Percentiles rank a stretch among this genome's conserved stretches.
These are phyloP conservation scores for Benincasa hispida DNA, from an alignment of 306 rosid genomes.

Conservation along the genomic window DNA sequence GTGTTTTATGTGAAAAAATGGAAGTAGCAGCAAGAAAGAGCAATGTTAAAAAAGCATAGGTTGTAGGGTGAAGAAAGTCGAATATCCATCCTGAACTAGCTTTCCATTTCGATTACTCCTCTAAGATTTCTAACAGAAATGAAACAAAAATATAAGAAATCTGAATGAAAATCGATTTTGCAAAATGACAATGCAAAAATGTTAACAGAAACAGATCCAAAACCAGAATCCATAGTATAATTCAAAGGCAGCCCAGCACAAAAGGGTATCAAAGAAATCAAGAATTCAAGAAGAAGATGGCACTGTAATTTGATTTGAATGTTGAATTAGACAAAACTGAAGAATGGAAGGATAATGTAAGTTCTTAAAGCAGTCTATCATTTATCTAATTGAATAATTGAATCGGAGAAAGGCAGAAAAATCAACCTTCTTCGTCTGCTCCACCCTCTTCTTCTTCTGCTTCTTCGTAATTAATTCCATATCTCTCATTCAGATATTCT, in stretches of 20 bases:
- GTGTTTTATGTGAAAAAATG: not conserved
- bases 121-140: not conserved
- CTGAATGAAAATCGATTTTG: not conserved
- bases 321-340: not conserved
- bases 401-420: not conserved
- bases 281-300: not conserved
- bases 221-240: not conserved
- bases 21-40: not conserved
- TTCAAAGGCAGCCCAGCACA: not conserved
- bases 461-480: conserved; percentile 39
- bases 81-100: not conserved
- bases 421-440: conserved; percentile 24
- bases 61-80: not conserved
- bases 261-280: not conserved
- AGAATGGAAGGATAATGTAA: not conserved
- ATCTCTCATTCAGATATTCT: conserved; percentile 59
- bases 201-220: not conserved
- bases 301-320: not conserved
- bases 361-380: not conserved
- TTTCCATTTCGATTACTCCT: not conserved
- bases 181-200: not conserved
- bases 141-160: not conserved
- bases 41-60: not conserved
- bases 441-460: conserved; percentile 23
- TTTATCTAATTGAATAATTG: not conserved